A percentile compares a stretch with the other conserved stretches of the same genome.
Conservation (phyloP, 73 alveolate genomes). For the Diophrys sp. region DNA sequence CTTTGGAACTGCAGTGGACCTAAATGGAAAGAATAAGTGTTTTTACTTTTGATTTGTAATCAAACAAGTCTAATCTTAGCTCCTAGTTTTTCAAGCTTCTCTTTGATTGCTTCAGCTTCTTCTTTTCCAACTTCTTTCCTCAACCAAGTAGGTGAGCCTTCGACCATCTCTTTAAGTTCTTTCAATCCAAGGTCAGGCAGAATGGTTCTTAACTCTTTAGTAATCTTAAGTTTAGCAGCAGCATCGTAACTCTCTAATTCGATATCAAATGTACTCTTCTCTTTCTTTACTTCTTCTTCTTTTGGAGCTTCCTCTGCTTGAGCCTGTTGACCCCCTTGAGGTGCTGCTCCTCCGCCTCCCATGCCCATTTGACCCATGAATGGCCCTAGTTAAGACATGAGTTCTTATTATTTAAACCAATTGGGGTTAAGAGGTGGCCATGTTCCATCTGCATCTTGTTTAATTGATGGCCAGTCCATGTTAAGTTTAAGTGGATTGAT, state of each 20-base stretch:
- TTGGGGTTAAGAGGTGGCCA: slow-evolving; percentile 56
- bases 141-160: slow-evolving; percentile 60
- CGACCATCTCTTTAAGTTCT: slow-evolving; percentile 78
- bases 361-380: slow-evolving; percentile 20
- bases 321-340: slow-evolving; percentile 6
- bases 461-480: slow-evolving; percentile 49
- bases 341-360: slow-evolving; percentile 24
- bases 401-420: slow-evolving; percentile 45
- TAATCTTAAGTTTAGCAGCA: slow-evolving; percentile 62
- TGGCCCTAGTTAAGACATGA: slow-evolving; percentile 43
- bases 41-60: neutral
- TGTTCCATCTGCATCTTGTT: slow-evolving; percentile 25
- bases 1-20: too few relatives aligned
- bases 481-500: slow-evolving; percentile 31
- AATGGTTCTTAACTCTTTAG: slow-evolving; percentile 69
- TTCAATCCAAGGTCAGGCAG: slow-evolving; percentile 66
- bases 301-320: slow-evolving; percentile 14
- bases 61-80: slow-evolving; percentile 26
- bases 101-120: slow-evolving; percentile 65
- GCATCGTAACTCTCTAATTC: slow-evolving; percentile 57
- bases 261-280: slow-evolving; percentile 60
- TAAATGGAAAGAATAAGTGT: too few relatives aligned
- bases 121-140: slow-evolving; percentile 48
- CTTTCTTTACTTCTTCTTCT: slow-evolving; percentile 36
- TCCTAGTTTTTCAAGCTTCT: slow-evolving; percentile 52